phyloP scores from a whole-genome alignment of 306 rosid genomes.

The Lagenaria siceraria region DNA sequence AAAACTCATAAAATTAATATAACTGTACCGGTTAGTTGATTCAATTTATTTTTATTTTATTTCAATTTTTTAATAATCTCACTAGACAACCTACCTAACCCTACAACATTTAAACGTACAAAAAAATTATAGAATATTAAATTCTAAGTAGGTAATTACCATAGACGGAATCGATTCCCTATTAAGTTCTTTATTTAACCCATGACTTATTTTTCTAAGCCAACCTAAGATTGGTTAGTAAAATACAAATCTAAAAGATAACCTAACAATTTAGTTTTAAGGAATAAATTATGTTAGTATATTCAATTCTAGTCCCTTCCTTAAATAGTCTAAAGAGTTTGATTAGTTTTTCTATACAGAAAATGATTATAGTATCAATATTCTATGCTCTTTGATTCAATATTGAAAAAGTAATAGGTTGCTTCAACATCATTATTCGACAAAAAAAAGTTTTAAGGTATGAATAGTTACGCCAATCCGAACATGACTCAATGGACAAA shows the following conservation, averaged over 20 bases:
- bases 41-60: neutral
- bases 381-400: neutral
- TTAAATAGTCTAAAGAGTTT: neutral
- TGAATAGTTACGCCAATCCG: too few species aligned
- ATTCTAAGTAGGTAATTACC: too few species aligned
- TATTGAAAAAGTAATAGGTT: neutral
- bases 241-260: neutral
- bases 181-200: too few species aligned
- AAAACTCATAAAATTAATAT: neutral
- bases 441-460: neutral
- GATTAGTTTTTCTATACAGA: neutral
- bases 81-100: too few species aligned
- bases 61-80: too few species aligned
- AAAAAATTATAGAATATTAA: too few species aligned
- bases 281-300: neutral
- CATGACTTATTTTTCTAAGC: too few species aligned
- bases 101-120: too few species aligned
- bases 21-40: neutral
- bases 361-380: too few species aligned
- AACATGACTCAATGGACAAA: too few species aligned
- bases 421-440: neutral
- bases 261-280: neutral
- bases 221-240: too few species aligned
- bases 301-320: neutral
- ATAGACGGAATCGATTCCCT: too few species aligned